Percentiles rank a stretch among this genome's conserved stretches.
These are phyloP conservation scores for Endoconidiophora polonica DNA, from an alignment of 2,329 filamentous ascomycete genomes.

Conservation along the genomic window DNA sequence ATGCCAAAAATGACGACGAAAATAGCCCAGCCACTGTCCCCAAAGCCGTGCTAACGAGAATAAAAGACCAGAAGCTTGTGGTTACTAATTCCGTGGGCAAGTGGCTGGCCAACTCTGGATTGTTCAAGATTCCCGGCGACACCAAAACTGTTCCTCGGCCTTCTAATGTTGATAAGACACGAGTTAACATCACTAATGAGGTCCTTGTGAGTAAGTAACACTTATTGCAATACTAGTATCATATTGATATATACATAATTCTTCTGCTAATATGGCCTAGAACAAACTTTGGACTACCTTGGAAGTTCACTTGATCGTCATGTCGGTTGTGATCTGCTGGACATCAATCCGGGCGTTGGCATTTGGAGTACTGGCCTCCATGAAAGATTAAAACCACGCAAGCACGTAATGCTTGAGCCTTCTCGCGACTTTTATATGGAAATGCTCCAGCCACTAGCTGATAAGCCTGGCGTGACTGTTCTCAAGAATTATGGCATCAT, in stretches of 20 bases:
- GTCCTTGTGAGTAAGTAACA: conserved; percentile 29
- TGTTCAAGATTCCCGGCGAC: conserved; percentile 3
- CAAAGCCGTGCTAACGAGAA: no score
- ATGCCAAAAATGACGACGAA: background rate
- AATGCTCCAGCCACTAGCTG: conserved; percentile 42
- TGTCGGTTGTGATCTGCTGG: conserved; percentile 67
- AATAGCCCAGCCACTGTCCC: background rate
- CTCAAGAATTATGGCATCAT: conserved; percentile 41
- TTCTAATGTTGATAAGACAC: conserved; percentile 13
- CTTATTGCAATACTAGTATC: no score
- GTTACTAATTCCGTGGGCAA: background rate
- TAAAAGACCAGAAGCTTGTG: no score
- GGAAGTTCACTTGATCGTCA: conserved; percentile 51
- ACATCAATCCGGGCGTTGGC: conserved; percentile 67
- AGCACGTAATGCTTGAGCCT: conserved; percentile 70
- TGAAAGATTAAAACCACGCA: conserved; percentile 56
- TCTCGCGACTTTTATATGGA: conserved; percentile 39
- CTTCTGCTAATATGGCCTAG: conserved; percentile 21
- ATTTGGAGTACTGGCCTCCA: conserved; percentile 67
- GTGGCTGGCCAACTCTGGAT: conserved; percentile 6
- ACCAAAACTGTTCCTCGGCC: background rate
- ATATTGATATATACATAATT: no score
- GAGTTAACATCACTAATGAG: conserved; percentile 37
- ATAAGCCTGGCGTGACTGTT: conserved; percentile 31
- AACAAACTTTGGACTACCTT: conserved; percentile 56